Conservation (phyloP, 805 yeast genomes). For the Tetrapisispora phaffii region DNA sequence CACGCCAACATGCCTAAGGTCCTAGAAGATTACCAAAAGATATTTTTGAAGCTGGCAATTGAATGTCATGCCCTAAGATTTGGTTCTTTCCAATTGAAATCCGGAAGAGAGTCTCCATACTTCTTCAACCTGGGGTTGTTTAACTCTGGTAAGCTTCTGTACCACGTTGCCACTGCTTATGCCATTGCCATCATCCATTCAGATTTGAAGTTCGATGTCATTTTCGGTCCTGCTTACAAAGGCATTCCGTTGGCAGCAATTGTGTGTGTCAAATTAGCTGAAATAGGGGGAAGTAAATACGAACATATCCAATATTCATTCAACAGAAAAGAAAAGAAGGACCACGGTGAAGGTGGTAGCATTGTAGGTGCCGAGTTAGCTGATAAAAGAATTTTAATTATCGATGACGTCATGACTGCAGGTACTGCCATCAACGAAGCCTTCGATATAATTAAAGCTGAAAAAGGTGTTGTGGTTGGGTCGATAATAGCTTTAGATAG, state of each 20-base stretch:
- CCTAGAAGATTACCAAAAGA: conserved; percentile 43
- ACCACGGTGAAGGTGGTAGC: conserved; percentile 96
- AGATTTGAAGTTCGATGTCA: conserved; percentile 75
- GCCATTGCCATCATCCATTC: conserved; percentile 79
- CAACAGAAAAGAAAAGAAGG: conserved; percentile 93
- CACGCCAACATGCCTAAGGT: conserved; percentile 2
- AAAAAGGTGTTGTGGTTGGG: conserved; percentile 69
- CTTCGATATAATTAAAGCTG: conserved; percentile 59
- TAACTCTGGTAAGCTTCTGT: conserved; percentile 66
- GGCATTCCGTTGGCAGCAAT: conserved; percentile 94
- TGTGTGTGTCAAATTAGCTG: conserved; percentile 85
- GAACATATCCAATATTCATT: conserved; percentile 76
- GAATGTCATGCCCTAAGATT: conserved; percentile 76
- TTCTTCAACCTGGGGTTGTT: conserved; percentile 91
- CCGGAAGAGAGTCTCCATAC: conserved; percentile 92
- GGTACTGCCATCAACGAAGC: conserved; percentile 98
- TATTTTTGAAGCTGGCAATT: conserved; percentile 73
- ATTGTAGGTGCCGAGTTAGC: conserved; percentile 77
- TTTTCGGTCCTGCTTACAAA: conserved; percentile 97
- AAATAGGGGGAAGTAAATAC: conserved; percentile 73
- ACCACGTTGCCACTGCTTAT: conserved; percentile 78
- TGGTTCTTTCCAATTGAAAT: conserved; percentile 81
- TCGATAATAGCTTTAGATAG: conserved; percentile 88
- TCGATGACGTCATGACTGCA: conserved; percentile 97
- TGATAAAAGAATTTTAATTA: conserved; percentile 67